Base-by-base conservation (phyloP, 2,329 filamentous ascomycete species). In the Hypoxylon sp. region DNA sequence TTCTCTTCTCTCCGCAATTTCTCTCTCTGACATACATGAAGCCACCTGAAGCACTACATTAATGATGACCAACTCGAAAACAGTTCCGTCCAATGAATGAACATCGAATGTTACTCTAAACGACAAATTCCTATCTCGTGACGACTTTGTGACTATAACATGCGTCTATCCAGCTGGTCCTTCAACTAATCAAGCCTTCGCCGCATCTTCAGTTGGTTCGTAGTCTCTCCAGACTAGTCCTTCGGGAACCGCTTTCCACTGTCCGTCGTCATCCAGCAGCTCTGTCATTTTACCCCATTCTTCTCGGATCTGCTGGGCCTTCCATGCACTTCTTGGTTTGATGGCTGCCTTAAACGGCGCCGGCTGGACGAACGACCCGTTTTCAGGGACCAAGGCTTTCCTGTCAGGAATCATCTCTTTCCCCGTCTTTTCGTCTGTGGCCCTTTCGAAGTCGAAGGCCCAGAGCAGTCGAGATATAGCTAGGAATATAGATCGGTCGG, bases 391-490 rank as follows among this genome's bases (percentile, higher is more conserved):
- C 4, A 61, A 21, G 2, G 56, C 54, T 20, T 48, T 45, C 44
- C 55, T 58, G 25, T 60, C 47, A 3, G 62, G 61, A 2, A 62
- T 26, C 3, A 64, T 56, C 42, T 61, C 55, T 15, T 62, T 20
- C 3, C 57, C 59, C 9, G 60, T 63, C 2, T 7, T 29, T 21
- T 35, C 30, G 21, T 62, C 57, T 2, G 63, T 55, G 1, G 67
- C 63, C 20, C 51, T 38, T 15, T 49, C 40, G n/a, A 77, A 69
- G 32, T 76, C 61, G 57, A 77, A 80, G 0, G 71, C 74, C 76
- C 78, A 81, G 20, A 80, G 62, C 15, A 81, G 69, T 3, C 76
- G 70, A 3, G 77, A 70, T 21, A 75, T 69, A 35, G 71, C 63
- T 17, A 71, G 64, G 40, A 66, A 59, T 20, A 74, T 62, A 37